Base-by-base conservation (phyloP, 805 yeast species). In the Torulaspora franciscae region DNA sequence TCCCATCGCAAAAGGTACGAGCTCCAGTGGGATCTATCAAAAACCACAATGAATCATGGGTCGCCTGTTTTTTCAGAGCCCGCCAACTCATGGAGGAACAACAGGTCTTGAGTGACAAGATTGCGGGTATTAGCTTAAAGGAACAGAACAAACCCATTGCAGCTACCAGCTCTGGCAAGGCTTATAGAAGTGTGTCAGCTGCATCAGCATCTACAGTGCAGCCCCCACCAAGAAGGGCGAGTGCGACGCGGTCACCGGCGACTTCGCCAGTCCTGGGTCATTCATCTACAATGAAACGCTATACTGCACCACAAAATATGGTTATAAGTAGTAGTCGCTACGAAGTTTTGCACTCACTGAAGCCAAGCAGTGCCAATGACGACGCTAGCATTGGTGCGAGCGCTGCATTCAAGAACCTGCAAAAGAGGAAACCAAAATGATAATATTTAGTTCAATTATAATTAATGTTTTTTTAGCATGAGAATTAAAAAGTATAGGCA, bases 21-120 rank as follows among this genome's bases (percentile, higher is more conserved):
- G 34, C 65, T 10, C 56, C 52, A 27, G 70, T 65, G 2, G 71
- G 65, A 43, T 68, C 75, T 34, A 68, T 65, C 30, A 64, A 77
- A 10, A 83, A 83, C 22, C 59, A 59, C 7, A 62, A 69, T 4
- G 72, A 76, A 36, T 74, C 78, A 3, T 84, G 91, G 91, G 81
- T 84, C 10, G 84, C 81, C 38, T 76, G 88, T 40, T 70, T 84
- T 46, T 66, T 84, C 51, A 75, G 76, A 51, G 85, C 88, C 2
- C 80, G 83, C 52, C 79, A 81, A 39, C 56, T 81, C 55, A 65
- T 76, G 37, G 72, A 59, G 58, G 65, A 55, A n/a, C 48, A 51
- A 29, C 42, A 42, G 22, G 11, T 49, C 22, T 32, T 40, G 10
- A 45, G 23, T 7, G 34, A 53, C 14, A n/a, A 40, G n/a, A 9